A percentile compares a stretch with the other conserved stretches of the same genome.
Evolutionary conservation across 257 asterid species (phyloP).

Genomic region (Apocynum venetum): DNA sequence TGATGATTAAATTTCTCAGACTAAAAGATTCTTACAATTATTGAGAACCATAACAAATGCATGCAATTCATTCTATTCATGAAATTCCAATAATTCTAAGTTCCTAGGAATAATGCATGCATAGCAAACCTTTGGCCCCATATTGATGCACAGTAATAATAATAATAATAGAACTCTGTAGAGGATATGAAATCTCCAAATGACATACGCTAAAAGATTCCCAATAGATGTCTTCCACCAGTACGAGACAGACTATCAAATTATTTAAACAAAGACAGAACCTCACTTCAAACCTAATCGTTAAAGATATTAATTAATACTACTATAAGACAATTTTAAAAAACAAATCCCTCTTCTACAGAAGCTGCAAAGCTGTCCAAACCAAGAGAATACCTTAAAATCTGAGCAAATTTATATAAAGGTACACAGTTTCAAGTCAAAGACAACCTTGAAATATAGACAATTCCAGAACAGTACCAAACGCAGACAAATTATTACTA

Average conservation of each 20-base stretch:
- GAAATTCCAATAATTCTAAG: neutral
- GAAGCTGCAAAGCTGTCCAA: neutral
- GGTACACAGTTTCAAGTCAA: neutral
- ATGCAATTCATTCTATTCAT: neutral
- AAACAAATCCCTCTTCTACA: neutral
- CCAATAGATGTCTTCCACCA: neutral
- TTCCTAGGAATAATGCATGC: neutral
- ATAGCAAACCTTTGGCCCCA: neutral
- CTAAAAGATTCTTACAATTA: neutral
- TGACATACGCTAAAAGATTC: neutral
- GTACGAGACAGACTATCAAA: neutral
- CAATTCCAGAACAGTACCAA: too few relatives aligned
- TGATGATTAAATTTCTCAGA: neutral
- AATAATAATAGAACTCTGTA: neutral
- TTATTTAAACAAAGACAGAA: neutral
- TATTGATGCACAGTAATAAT: neutral
- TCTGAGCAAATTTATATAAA: neutral
- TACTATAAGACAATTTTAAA: too few relatives aligned
- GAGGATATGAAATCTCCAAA: neutral
- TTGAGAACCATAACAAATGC: neutral
- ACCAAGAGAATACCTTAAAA: neutral
- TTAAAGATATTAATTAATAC: neutral
- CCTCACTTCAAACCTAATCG: neutral
- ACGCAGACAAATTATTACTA: too few relatives aligned
- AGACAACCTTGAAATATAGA: too few relatives aligned